Evolutionary conservation across 176 grass and related monocot genomes (phyloP).

Genomic region (Microstegium vimineum): DNA sequence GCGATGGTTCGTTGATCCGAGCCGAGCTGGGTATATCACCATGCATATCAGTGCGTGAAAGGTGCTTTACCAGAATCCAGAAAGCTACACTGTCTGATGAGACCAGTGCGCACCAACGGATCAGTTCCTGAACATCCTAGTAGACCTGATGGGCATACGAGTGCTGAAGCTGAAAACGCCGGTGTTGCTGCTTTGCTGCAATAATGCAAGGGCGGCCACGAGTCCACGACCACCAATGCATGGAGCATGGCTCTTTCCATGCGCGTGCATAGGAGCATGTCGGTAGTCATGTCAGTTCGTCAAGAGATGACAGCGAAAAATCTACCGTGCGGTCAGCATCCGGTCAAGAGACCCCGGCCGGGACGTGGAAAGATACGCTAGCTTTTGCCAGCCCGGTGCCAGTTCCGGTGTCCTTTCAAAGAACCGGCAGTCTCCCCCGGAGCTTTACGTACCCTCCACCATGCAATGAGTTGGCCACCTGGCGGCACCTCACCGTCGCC

Average conservation of each 20-base stretch:
- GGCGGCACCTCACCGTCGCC: constrained; percentile 32
- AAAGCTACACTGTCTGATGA: neutral
- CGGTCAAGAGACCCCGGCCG: neutral
- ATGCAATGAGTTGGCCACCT: neutral
- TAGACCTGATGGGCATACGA: neutral
- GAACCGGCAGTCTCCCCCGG: no score
- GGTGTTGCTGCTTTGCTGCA: neutral
- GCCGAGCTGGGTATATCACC: neutral
- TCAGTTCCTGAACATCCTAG: neutral
- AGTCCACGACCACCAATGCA: no score
- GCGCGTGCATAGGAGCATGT: neutral
- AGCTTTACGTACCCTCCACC: no score
- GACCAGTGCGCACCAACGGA: neutral
- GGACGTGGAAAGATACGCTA: neutral
- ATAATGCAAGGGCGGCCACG: neutral
- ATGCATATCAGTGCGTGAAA: neutral
- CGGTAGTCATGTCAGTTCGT: neutral
- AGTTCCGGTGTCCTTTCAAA: constrained; percentile 2
- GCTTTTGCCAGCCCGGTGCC: neutral
- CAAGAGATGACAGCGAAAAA: neutral
- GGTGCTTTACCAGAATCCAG: neutral
- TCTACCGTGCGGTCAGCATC: neutral
- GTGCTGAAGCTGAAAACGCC: neutral
- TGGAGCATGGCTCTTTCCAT: neutral
- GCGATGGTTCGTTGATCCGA: neutral